phyloP scores from a whole-genome alignment of 768 basidiomycete genomes.

The Coprinellus aureogranulatus region DNA sequence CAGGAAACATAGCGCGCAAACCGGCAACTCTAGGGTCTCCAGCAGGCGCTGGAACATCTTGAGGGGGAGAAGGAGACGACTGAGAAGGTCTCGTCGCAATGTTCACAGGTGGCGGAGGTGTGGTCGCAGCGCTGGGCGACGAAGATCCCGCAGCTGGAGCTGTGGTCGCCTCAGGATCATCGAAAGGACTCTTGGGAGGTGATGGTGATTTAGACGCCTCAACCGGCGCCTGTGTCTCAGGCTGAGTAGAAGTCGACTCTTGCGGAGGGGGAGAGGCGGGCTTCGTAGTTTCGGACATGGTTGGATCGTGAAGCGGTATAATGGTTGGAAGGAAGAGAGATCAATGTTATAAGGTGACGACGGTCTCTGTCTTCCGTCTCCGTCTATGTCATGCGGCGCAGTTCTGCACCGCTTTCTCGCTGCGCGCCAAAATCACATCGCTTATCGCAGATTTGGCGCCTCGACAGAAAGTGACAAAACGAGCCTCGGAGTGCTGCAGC shows the following conservation, averaged over 20 bases:
- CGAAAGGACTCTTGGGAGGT: background rate
- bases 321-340: background rate
- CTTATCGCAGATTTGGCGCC: too few relatives aligned
- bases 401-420: too few relatives aligned
- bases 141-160: background rate
- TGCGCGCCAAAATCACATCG: too few relatives aligned
- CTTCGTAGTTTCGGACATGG: slow-evolving; percentile 6
- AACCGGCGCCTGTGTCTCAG: background rate
- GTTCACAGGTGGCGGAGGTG: background rate
- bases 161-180: background rate
- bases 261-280: slow-evolving; percentile 2
- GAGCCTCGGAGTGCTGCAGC: too few relatives aligned
- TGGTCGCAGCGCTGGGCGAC: background rate
- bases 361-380: too few relatives aligned
- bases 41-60: slow-evolving; percentile 19
- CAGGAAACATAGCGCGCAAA: slow-evolving; percentile 72
- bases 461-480: too few relatives aligned
- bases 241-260: background rate
- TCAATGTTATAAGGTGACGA: background rate
- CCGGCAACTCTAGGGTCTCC: slow-evolving; percentile 50
- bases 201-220: slow-evolving; percentile 4
- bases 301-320: background rate
- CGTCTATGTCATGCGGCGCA: too few relatives aligned
- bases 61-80: background rate
- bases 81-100: background rate